Conservation (phyloP, 495 filamentous ascomycete genomes). For the Tetracladium setigerum region DNA sequence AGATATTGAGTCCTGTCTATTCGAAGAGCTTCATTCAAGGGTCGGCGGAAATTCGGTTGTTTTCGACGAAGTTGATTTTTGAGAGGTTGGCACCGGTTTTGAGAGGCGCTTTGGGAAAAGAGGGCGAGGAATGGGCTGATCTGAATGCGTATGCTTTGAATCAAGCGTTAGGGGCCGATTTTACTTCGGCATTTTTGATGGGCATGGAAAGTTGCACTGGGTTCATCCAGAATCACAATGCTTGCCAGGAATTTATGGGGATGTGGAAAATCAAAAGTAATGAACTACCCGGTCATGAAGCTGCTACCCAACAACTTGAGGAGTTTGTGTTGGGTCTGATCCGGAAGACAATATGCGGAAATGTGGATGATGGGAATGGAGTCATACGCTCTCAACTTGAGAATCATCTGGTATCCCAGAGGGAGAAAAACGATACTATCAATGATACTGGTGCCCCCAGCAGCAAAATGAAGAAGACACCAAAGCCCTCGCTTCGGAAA, state of each 20-base stretch:
- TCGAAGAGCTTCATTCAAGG: constrained; percentile 60
- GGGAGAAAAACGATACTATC: too few relatives aligned
- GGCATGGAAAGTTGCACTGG: constrained; percentile 5
- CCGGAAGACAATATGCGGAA: too few relatives aligned
- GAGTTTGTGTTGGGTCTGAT: not conserved
- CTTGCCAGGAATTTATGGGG: not conserved
- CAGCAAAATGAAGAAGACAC: too few relatives aligned
- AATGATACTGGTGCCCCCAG: too few relatives aligned
- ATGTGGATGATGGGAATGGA: too few relatives aligned
- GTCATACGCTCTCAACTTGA: too few relatives aligned
- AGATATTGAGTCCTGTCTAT: constrained; percentile 61
- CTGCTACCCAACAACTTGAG: not conserved
- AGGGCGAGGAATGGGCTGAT: not conserved
- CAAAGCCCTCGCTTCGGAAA: constrained; percentile 47
- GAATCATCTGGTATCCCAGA: too few relatives aligned
- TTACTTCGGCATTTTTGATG: constrained; percentile 12
- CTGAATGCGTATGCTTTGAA: constrained; percentile 4
- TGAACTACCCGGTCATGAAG: constrained; percentile 1
- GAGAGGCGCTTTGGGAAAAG: not conserved
- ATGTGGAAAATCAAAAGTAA: not conserved
- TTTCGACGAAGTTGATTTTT: constrained; percentile 52
- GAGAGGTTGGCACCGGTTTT: constrained; percentile 49
- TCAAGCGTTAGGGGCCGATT: constrained; percentile 5
- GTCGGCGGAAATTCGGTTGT: constrained; percentile 49
- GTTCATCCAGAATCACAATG: not conserved